Conservation (phyloP, 768 basidiomycete species). For the Boletus rufocinnamomeus region DNA sequence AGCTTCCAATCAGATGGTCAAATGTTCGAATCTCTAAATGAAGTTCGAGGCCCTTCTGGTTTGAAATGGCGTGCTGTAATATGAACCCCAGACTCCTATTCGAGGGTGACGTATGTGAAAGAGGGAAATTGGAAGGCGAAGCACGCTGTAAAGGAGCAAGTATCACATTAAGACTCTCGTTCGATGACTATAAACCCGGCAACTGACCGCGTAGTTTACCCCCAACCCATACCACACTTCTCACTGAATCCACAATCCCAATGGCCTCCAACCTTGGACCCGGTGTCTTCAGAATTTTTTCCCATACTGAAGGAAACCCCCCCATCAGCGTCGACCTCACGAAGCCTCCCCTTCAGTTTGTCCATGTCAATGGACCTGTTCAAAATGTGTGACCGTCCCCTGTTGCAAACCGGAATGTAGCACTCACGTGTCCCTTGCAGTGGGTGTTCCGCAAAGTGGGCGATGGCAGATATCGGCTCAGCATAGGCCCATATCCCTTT, state of each 20-base stretch:
- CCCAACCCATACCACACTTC: background rate
- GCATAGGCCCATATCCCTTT: background rate
- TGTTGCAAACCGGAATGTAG: too few species aligned
- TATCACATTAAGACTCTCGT: too few species aligned
- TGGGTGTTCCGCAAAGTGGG: background rate
- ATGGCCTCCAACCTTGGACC: background rate
- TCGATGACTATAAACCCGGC: background rate
- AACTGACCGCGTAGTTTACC: too few species aligned
- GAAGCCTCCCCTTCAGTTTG: background rate
- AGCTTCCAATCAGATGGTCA: too few species aligned
- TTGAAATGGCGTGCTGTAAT: too few species aligned
- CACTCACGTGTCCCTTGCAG: background rate
- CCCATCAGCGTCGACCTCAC: background rate
- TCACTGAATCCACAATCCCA: too few species aligned
- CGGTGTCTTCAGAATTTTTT: background rate
- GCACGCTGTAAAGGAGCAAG: too few species aligned
- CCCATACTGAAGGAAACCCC: background rate
- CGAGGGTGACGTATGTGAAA: too few species aligned
- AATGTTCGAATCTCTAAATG: too few species aligned
- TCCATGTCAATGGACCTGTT: background rate
- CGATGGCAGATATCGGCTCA: background rate
- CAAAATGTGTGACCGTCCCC: background rate
- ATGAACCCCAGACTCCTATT: too few species aligned
- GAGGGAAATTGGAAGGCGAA: too few species aligned
- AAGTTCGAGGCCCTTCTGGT: too few species aligned